A percentile compares a stretch with the other conserved stretches of the same genome.
Evolutionary conservation across 805 yeast species (phyloP).

Genomic region (Cyberlindnera maclurae): DNA sequence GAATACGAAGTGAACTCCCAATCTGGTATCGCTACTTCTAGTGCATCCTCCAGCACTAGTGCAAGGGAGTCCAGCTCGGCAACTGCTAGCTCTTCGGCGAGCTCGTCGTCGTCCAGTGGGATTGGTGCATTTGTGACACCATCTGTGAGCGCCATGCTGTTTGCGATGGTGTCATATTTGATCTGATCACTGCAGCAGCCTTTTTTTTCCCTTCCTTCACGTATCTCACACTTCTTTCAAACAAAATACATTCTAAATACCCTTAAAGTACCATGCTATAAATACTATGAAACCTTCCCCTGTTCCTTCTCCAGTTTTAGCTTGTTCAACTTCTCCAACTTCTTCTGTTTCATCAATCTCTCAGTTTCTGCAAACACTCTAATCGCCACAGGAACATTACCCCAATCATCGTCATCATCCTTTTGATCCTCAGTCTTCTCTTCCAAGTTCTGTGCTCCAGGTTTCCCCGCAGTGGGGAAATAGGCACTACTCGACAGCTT

Average conservation of each 20-base stretch:
- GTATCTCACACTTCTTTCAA: constrained; percentile 7
- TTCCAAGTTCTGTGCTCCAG: constrained; percentile 26
- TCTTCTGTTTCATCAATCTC: constrained; percentile 42
- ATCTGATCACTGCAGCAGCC: background rate
- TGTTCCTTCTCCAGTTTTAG: background rate
- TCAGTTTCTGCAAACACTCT: constrained; percentile 82
- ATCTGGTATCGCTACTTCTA: constrained; percentile 15
- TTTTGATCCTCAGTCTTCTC: constrained; percentile 21
- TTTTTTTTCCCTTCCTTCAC: constrained; percentile 3
- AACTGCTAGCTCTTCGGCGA: background rate
- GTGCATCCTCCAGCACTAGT: constrained; percentile 1
- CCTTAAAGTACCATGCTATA: no score
- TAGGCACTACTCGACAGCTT: constrained; percentile 22
- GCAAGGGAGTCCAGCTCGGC: constrained; percentile 4
- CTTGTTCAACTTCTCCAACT: constrained; percentile 10
- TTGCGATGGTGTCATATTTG: background rate
- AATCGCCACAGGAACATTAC: constrained; percentile 66
- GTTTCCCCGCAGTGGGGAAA: constrained; percentile 28
- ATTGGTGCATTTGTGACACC: background rate
- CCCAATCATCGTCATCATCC: constrained; percentile 41
- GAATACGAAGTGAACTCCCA: constrained; percentile 32
- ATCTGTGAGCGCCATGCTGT: background rate
- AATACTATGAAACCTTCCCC: background rate
- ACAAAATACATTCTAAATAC: background rate
- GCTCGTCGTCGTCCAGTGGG: background rate